These are phyloP conservation scores for Schizophyllum amplum DNA, from an alignment of 1,284 basidiomycete species.

Conservation along the genomic window DNA sequence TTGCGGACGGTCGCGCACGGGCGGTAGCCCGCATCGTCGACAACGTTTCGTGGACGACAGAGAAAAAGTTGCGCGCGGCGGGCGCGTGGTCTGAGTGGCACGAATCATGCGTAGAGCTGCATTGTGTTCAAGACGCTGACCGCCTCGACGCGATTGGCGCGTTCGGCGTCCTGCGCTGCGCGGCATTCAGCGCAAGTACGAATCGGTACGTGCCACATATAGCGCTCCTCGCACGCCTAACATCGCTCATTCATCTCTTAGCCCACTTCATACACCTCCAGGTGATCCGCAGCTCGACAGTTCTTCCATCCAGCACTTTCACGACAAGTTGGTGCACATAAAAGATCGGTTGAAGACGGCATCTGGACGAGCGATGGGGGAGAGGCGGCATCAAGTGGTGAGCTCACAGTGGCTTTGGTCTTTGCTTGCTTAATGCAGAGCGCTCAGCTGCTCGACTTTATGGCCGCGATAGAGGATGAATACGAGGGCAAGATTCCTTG, in stretches of 20 bases:
- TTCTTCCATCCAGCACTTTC: slow-evolving; percentile 77
- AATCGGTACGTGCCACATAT: slow-evolving; percentile 45
- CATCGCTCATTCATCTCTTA: slow-evolving; percentile 16
- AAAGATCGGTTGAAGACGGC: slow-evolving; percentile 71
- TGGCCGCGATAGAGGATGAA: slow-evolving; percentile 41
- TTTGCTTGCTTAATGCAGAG: slow-evolving; percentile 7
- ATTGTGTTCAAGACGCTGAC: slow-evolving; percentile 92
- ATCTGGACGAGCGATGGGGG: slow-evolving; percentile 61
- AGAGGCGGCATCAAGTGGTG: slow-evolving; percentile 66
- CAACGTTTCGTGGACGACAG: slow-evolving; percentile 83
- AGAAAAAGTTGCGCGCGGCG: slow-evolving; percentile 55
- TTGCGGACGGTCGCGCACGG: slow-evolving; percentile 51
- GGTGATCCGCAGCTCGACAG: slow-evolving; percentile 36
- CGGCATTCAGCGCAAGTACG: slow-evolving; percentile 68
- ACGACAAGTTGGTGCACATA: slow-evolving; percentile 81
- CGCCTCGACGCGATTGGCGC: slow-evolving; percentile 88
- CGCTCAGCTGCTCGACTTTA: slow-evolving; percentile 47
- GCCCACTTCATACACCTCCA: slow-evolving; percentile 58
- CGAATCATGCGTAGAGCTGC: slow-evolving; percentile 67
- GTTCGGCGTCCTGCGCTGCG: slow-evolving; percentile 85
- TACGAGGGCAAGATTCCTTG: slow-evolving; percentile 16
- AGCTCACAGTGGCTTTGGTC: slow-evolving; percentile 17
- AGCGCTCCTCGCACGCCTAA: neutral
- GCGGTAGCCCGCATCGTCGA: slow-evolving; percentile 60
- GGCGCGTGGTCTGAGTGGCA: slow-evolving; percentile 68